Evolutionary conservation across 2,329 filamentous ascomycete genomes (phyloP).

Genomic region (Verticillium klebahnii): DNA sequence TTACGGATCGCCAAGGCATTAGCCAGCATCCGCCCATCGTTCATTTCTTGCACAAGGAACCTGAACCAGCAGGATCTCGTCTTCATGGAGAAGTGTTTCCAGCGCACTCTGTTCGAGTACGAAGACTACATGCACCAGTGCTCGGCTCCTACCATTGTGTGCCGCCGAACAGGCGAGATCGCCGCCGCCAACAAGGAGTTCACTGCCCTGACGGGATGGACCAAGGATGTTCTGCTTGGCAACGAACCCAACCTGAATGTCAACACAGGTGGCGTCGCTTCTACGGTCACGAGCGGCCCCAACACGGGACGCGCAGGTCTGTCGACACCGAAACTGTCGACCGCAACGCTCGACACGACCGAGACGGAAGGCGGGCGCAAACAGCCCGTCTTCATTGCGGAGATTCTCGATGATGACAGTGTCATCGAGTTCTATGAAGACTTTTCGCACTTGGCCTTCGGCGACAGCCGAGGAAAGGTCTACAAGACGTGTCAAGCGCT

Average conservation of each 20-base stretch:
- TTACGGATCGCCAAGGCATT: slow-evolving; percentile 82
- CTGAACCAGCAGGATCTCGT: slow-evolving; percentile 84
- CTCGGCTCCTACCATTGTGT: slow-evolving; percentile 87
- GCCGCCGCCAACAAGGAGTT: slow-evolving; percentile 96
- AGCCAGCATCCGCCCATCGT: slow-evolving; percentile 84
- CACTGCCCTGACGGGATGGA: slow-evolving; percentile 92
- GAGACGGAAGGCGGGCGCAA: slow-evolving; percentile 44
- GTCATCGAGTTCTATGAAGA: slow-evolving; percentile 95
- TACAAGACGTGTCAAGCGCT: slow-evolving; percentile 80
- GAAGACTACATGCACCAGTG: slow-evolving; percentile 88
- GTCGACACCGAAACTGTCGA: slow-evolving; percentile 47
- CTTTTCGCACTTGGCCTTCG: slow-evolving; percentile 88
- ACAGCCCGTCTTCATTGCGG: slow-evolving; percentile 84
- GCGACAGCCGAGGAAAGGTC: slow-evolving; percentile 81
- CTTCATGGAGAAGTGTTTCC: slow-evolving; percentile 97
- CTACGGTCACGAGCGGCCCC: slow-evolving; percentile 36
- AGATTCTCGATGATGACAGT: slow-evolving; percentile 88
- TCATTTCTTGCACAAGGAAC: slow-evolving; percentile 88
- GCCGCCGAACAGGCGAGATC: slow-evolving; percentile 89
- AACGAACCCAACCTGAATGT: slow-evolving; percentile 84
- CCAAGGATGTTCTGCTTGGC: slow-evolving; percentile 80
- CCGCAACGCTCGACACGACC: slow-evolving; percentile 33
- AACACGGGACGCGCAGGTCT: slow-evolving; percentile 36
- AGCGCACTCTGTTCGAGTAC: slow-evolving; percentile 87
- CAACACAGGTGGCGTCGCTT: slow-evolving; percentile 60